Percentiles rank a stretch among this genome's conserved stretches.
phyloP scores from a whole-genome alignment of 208 protist species.

The Balamuthia mandrillaris region DNA sequence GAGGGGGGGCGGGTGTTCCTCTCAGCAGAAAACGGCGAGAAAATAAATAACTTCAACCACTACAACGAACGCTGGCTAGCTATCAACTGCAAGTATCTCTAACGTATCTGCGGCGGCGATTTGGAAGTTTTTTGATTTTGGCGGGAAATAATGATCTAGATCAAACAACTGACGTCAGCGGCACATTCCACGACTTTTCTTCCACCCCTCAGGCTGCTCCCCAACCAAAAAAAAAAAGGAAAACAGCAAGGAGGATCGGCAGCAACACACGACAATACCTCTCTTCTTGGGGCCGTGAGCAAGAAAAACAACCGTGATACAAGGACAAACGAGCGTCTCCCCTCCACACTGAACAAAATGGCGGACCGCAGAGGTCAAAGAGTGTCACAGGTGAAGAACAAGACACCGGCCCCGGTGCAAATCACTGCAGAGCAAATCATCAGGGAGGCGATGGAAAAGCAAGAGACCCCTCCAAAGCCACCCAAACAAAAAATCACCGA shows the following conservation, averaged over 20 bases:
- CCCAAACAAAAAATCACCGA: constrained; percentile 92
- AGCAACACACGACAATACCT: neutral
- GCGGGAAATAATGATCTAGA: too few relatives aligned
- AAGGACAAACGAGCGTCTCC: neutral
- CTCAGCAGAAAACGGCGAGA: too few relatives aligned
- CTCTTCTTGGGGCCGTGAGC: neutral
- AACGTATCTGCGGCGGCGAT: too few relatives aligned
- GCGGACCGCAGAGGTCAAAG: neutral
- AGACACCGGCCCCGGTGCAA: constrained; percentile 82
- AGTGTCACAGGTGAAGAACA: constrained; percentile 77
- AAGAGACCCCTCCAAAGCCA: constrained; percentile 69
- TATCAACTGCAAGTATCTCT: too few relatives aligned
- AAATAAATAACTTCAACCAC: too few relatives aligned
- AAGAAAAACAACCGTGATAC: neutral
- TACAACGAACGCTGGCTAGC: too few relatives aligned
- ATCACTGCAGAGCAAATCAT: constrained; percentile 96
- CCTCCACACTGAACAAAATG: neutral
- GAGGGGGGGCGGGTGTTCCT: too few relatives aligned
- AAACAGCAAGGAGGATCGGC: neutral
- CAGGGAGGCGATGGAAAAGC: constrained; percentile 87
- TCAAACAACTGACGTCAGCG: too few relatives aligned
- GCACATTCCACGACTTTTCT: too few relatives aligned
- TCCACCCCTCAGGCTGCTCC: too few relatives aligned
- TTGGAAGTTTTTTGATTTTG: too few relatives aligned
- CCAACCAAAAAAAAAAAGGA: too few relatives aligned